Evolutionary conservation across 495 filamentous ascomycete species (phyloP), one percentile per base, ranked within the genome.

Genomic region (Cryomyces antarcticus): DNA sequence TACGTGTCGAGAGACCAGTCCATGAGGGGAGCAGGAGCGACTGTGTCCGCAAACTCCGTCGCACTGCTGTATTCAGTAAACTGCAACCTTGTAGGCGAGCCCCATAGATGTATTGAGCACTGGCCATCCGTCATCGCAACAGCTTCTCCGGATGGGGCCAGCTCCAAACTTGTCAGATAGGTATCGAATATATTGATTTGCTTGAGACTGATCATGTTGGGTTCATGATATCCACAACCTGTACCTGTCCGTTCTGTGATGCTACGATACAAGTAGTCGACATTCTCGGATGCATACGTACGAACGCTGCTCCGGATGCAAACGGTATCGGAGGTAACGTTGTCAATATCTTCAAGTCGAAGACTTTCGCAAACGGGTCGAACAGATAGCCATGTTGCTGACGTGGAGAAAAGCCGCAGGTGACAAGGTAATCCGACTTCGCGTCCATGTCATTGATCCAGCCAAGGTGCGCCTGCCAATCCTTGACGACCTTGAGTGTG

Each of bases 401-500:
- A 49, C 83, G 75, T 12, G 77, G 66, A 1, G 86, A 88, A 56
- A 82, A 89, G n/a, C 89, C 89, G 57, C 89, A 99, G 27, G 87
- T 95, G 13, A 95, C 77, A 29, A 96, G 70, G 47, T 83, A 84
- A 53, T 94, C 85, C 48, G 82, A 78, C 43, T 85, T 79, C 5
- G 84, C 83, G 61, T 96, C 88, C 80, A 99, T 93, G 54, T 95
- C 86, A 54, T 82, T 88, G 49, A 96, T 80, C 27, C 70, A 73
- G 4, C 81, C 77, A 3, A 72, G 69, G 48, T 96, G 87, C 5
- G 87, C 83, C 48, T 84, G 80, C 82, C 88, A 96, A 10, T 71
- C 71, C 52, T 86, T 93, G 38, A 87, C 65, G 10, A 92, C 63
- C 30, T 72, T 69, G 46, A 95, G 80, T 41, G 70, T 80, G 29